Evolutionary conservation across 2,329 filamentous ascomycete genomes (phyloP).

Genomic region (Tolypocladium amazonense): DNA sequence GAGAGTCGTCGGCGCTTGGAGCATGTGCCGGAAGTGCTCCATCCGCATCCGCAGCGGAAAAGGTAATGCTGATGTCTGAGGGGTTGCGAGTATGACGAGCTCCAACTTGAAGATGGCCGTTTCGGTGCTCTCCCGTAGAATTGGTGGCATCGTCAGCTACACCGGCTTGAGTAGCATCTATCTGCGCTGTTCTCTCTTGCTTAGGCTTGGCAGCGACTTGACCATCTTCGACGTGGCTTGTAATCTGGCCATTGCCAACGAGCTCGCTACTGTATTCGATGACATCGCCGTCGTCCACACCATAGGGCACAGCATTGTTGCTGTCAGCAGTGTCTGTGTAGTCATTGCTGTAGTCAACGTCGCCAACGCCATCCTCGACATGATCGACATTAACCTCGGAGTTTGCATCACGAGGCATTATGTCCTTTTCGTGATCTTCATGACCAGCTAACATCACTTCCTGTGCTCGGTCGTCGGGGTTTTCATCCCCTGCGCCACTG

Average conservation of each 20-base stretch:
- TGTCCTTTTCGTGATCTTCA: neutral
- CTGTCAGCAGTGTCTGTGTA: neutral
- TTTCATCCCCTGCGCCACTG: neutral
- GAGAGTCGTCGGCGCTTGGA: slow-evolving; percentile 14
- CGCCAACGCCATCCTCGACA: neutral
- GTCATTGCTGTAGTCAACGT: neutral
- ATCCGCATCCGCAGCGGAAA: slow-evolving; percentile 15
- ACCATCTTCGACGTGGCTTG: neutral
- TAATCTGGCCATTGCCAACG: neutral
- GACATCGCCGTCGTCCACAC: slow-evolving; percentile 6
- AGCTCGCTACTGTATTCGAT: slow-evolving; percentile 4
- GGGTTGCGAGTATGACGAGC: slow-evolving; percentile 3
- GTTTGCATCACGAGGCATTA: neutral
- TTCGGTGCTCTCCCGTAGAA: neutral
- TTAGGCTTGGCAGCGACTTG: neutral
- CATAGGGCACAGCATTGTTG: slow-evolving; percentile 7
- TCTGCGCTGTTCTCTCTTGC: neutral
- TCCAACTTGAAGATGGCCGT: neutral
- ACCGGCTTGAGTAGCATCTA: neutral
- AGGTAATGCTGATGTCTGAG: slow-evolving; percentile 5
- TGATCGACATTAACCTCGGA: neutral
- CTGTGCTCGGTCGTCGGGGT: neutral
- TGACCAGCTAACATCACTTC: neutral
- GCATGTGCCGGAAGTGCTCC: slow-evolving; percentile 10
- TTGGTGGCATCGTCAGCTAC: neutral